Evolutionary conservation across 2,329 filamentous ascomycete genomes (phyloP).

Genomic region (Aspergillus arachidicola): DNA sequence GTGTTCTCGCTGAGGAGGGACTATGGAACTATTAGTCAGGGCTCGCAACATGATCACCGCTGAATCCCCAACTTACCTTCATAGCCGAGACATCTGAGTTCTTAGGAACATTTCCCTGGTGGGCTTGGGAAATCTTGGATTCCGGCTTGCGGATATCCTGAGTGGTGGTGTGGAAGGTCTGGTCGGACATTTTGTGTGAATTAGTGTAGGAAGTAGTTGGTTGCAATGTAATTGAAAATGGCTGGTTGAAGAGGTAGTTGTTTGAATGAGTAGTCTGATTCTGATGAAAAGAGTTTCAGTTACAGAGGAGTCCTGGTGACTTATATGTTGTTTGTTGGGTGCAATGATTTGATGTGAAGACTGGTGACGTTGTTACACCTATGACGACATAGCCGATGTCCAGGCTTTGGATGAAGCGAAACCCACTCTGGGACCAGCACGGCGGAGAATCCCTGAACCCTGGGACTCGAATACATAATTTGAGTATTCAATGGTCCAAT

Average conservation of each 20-base stretch:
- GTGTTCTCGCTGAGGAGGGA: constrained; percentile 44
- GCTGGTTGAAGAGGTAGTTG: not conserved
- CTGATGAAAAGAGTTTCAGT: not conserved
- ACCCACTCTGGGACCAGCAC: not conserved
- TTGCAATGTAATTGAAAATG: not conserved
- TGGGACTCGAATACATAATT: not conserved
- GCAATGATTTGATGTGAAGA: not conserved
- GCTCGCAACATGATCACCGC: not conserved
- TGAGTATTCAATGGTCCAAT: not conserved
- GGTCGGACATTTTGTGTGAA: constrained; percentile 18
- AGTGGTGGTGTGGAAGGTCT: constrained; percentile 52
- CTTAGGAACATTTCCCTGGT: constrained; percentile 46
- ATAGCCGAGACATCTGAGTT: constrained; percentile 49
- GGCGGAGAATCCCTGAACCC: not conserved
- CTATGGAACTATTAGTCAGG: constrained; percentile 23
- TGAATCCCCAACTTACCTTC: constrained; percentile 42
- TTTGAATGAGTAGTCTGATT: not conserved
- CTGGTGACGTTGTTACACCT: constrained; percentile 9
- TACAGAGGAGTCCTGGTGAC: not conserved
- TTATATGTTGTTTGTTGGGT: constrained; percentile 7
- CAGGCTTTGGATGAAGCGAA: not conserved
- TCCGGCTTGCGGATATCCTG: constrained; percentile 54
- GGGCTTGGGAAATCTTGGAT: constrained; percentile 42
- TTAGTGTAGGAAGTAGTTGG: not conserved
- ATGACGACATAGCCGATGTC: not conserved